A percentile compares a stretch with the other conserved stretches of the same genome.
Evolutionary conservation across 805 yeast genomes (phyloP).

Genomic region (Jamesozyma rosinii): DNA sequence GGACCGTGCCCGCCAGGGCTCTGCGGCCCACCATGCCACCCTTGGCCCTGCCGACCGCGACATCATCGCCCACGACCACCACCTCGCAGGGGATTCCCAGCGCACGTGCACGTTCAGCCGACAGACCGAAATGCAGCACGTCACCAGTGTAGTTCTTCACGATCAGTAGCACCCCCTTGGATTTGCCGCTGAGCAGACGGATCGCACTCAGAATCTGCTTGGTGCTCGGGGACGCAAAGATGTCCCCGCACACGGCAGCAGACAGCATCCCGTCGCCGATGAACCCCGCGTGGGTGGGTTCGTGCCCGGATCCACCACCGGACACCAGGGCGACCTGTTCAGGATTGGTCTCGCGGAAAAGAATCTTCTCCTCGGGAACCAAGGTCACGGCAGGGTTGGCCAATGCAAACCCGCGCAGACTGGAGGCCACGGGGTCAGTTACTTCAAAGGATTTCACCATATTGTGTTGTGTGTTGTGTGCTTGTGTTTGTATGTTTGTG

Average conservation of each 20-base stretch:
- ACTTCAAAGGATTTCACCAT: slow-evolving; percentile 34
- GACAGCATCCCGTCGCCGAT: slow-evolving; percentile 77
- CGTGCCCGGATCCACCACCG: slow-evolving; percentile 96
- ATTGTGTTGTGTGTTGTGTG: background rate
- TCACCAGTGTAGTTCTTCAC: slow-evolving; percentile 95
- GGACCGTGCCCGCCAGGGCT: slow-evolving; percentile 84
- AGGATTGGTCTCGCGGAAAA: slow-evolving; percentile 29
- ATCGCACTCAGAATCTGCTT: slow-evolving; percentile 71
- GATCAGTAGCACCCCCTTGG: slow-evolving; percentile 59
- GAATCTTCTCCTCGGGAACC: slow-evolving; percentile 32
- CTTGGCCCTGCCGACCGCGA: slow-evolving; percentile 83
- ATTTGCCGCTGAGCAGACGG: slow-evolving; percentile 29
- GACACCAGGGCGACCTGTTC: slow-evolving; percentile 64
- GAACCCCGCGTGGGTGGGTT: slow-evolving; percentile 87
- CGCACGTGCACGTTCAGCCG: slow-evolving; percentile 78
- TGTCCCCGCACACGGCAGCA: slow-evolving; percentile 82
- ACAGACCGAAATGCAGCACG: slow-evolving; percentile 83
- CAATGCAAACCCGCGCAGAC: slow-evolving; percentile 33
- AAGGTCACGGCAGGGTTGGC: slow-evolving; percentile 33
- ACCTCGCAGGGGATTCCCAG: slow-evolving; percentile 65
- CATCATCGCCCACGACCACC: slow-evolving; percentile 82
- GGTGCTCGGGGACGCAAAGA: slow-evolving; percentile 94
- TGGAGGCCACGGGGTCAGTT: slow-evolving; percentile 30
- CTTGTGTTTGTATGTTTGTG: too few species aligned
- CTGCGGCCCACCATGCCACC: slow-evolving; percentile 90